Conservation (phyloP, 2,329 filamentous ascomycete genomes). For the Gremmenia infestans region DNA sequence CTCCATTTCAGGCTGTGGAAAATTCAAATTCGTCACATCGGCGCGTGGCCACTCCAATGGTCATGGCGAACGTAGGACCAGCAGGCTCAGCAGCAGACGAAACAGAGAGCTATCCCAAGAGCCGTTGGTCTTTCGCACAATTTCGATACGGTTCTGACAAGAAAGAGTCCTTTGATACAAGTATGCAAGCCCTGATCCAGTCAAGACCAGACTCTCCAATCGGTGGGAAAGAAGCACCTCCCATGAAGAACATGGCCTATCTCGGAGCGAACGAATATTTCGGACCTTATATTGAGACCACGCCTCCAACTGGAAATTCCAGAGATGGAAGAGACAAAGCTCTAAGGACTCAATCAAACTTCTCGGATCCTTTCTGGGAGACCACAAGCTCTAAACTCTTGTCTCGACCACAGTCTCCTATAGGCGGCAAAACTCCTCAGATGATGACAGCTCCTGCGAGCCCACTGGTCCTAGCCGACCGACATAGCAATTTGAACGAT, state of each 20-base stretch:
- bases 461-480: background rate
- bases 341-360: constrained; percentile 2
- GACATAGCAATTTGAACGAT: background rate
- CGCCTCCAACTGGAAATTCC: background rate
- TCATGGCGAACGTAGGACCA: background rate
- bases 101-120: background rate
- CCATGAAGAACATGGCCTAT: constrained; percentile 1
- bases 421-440: background rate
- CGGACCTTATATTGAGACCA: constrained; percentile 2
- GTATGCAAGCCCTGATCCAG: constrained; percentile 17
- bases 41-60: background rate
- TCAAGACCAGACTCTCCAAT: constrained; percentile 19
- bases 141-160: background rate
- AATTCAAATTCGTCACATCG: background rate
- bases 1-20: too few relatives aligned
- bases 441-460: constrained; percentile 3
- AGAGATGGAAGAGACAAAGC: background rate
- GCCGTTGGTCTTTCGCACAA: background rate
- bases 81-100: constrained; percentile 1
- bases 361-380: constrained; percentile 8
- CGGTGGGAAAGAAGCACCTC: constrained; percentile 13
- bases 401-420: background rate
- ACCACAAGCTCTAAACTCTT: background rate
- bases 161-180: constrained; percentile 15
- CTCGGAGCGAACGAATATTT: background rate